Evolutionary conservation across 192 early-diverging fungal genomes (phyloP), one percentile per base, ranked within the genome.

Genomic region (Allomyces arbusculus): DNA sequence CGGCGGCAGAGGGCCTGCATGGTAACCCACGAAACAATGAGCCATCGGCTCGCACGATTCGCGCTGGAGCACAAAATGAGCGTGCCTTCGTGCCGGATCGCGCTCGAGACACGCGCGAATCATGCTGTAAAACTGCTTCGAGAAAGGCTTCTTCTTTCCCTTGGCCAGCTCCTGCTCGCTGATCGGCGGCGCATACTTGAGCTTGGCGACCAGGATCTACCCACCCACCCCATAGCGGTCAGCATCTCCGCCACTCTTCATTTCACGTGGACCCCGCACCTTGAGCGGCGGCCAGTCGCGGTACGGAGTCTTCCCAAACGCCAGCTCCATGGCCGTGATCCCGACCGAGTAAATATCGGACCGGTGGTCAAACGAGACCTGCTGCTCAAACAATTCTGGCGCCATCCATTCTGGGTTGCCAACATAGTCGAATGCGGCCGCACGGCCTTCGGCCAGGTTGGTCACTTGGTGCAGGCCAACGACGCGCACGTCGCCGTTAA

Each of bases 311-410:
- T 67, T 65, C 50, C 76, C 76, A 70, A 63, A 82, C 16, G 77
- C 80, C 33, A 84, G 72, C 70, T 84, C 82, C 24, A 84, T 63
- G 8, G 82, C 78, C 1, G 82, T 80, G 61, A 82, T 80, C 14
- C 82, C 82, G 40, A 84, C 67, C 55, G 73, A 74, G 71, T 84
- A 84, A 25, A 84, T 77, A 66, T 84, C 82, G 16, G 79, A 76
- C 62, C 75, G 77, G 58, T 69, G 66, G 64, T 77, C 73, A 62
- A 74, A 79, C 50, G 24, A 23, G n/a, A 28, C 26, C 62, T 73
- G 76, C 73, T 80, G 80, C 0, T 79, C 79, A 67, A 82, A 77
- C 16, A 84, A 72, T 66, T 84, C 82, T 10, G 82, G 82, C 12
- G 82, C 77, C 3, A 77, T 75, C 80, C 79, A 81, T 64, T 82